Evolutionary conservation across 331 rosid species (phyloP).

Genomic region (Pyrus hybrid): DNA sequence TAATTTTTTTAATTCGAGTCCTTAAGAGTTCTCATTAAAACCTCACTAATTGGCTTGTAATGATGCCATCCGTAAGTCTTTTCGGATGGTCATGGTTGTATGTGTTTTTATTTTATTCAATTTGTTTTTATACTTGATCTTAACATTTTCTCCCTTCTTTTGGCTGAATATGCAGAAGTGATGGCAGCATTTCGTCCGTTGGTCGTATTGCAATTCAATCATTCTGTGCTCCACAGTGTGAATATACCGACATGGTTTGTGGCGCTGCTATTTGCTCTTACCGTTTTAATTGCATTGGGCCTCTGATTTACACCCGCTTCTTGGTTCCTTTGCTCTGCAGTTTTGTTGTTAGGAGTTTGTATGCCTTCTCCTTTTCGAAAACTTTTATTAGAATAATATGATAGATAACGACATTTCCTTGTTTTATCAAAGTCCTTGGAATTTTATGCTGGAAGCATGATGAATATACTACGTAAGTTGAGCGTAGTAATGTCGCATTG

Average conservation of each 20-base stretch:
- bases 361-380: neutral
- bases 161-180: slow-evolving; percentile 33
- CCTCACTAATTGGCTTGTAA: neutral
- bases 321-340: neutral
- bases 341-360: neutral
- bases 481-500: slow-evolving; percentile 1
- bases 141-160: neutral
- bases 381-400: neutral
- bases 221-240: slow-evolving; percentile 81
- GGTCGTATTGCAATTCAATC: slow-evolving; percentile 87
- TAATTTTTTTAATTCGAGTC: neutral
- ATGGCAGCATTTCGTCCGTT: slow-evolving; percentile 33
- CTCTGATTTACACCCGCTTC: slow-evolving; percentile 1
- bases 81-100: neutral
- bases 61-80: neutral
- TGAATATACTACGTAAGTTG: neutral
- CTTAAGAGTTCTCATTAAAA: neutral
- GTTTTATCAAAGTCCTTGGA: neutral
- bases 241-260: slow-evolving; percentile 62
- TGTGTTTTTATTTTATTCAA: neutral
- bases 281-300: neutral
- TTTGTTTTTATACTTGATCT: neutral
- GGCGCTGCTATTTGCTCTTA: neutral
- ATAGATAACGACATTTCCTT: neutral
- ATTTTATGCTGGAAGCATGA: neutral